Evolutionary conservation across 2,329 filamentous ascomycete species (phyloP).

Genomic region (Venturia carpophila): DNA sequence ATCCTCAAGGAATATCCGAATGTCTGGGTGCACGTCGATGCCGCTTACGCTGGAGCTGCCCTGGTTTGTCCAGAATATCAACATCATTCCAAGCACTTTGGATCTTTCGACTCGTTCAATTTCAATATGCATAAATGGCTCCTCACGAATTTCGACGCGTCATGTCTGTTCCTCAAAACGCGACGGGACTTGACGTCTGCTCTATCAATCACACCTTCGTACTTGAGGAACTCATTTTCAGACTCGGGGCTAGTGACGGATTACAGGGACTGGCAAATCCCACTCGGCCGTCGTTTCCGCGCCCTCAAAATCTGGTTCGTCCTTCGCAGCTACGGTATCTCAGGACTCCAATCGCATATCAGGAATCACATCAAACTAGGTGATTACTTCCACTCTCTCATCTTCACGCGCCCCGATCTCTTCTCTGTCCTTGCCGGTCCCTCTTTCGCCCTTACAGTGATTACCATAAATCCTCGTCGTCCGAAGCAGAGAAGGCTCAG

Average conservation of each 20-base stretch:
- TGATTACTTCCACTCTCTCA: slow-evolving; percentile 57
- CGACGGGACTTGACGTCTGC: slow-evolving; percentile 71
- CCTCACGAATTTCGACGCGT: slow-evolving; percentile 80
- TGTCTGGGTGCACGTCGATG: slow-evolving; percentile 90
- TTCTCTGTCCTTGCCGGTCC: slow-evolving; percentile 70
- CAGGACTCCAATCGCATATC: slow-evolving; percentile 67
- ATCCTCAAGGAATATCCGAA: slow-evolving; percentile 47
- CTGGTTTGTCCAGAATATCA: slow-evolving; percentile 77
- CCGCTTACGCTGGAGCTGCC: slow-evolving; percentile 82
- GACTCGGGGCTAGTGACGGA: slow-evolving; percentile 82
- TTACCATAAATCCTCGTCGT: slow-evolving; percentile 44
- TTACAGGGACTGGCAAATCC: slow-evolving; percentile 96
- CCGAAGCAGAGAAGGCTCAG: slow-evolving; percentile 15
- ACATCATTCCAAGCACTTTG: slow-evolving; percentile 53
- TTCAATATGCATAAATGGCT: slow-evolving; percentile 98
- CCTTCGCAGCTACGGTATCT: slow-evolving; percentile 69
- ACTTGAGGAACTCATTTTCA: slow-evolving; percentile 73
- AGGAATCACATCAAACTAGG: slow-evolving; percentile 59
- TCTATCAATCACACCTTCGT: slow-evolving; percentile 69
- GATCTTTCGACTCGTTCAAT: slow-evolving; percentile 77
- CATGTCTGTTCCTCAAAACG: slow-evolving; percentile 68
- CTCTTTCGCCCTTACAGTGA: slow-evolving; percentile 71
- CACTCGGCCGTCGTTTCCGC: slow-evolving; percentile 80
- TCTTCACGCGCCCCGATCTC: slow-evolving; percentile 55
- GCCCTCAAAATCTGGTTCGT: slow-evolving; percentile 95